Percentiles rank a stretch among this genome's conserved stretches.
Evolutionary conservation across 2,329 filamentous ascomycete species (phyloP).

Genomic region (Epichloe sibirici): DNA sequence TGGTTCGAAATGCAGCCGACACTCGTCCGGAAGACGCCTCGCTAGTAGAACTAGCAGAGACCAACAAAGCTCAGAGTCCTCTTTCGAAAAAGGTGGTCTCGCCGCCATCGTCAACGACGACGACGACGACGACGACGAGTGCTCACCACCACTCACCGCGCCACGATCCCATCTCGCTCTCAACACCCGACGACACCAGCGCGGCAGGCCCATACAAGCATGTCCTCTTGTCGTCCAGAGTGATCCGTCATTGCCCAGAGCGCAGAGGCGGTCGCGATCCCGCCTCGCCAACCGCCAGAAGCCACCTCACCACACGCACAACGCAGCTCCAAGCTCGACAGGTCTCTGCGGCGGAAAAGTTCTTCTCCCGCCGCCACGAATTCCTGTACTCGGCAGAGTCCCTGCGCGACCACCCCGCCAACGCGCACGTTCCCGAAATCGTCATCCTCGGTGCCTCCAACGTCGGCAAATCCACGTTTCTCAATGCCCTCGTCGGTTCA

Average conservation of each 20-base stretch:
- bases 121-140: too few relatives aligned
- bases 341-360: slow-evolving; percentile 17
- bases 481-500: slow-evolving; percentile 62
- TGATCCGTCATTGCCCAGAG: slow-evolving; percentile 7
- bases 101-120: too few relatives aligned
- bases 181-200: background rate
- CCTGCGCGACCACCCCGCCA: slow-evolving; percentile 37
- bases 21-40: background rate
- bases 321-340: slow-evolving; percentile 13
- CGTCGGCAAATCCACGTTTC: slow-evolving; percentile 78
- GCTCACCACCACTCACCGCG: background rate
- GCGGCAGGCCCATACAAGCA: slow-evolving; percentile 3
- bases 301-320: slow-evolving; percentile 3
- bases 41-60: background rate
- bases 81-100: too few relatives aligned
- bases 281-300: background rate
- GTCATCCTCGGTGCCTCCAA: slow-evolving; percentile 80
- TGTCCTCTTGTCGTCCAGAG: slow-evolving; percentile 8
- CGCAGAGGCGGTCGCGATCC: background rate
- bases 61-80: too few relatives aligned
- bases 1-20: too few relatives aligned
- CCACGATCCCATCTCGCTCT: background rate
- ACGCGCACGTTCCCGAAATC: slow-evolving; percentile 46
- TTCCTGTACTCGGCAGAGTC: slow-evolving; percentile 39
- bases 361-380: slow-evolving; percentile 19